Base-by-base conservation (phyloP, 2,329 filamentous ascomycete species). In the Stagonosporopsis cucurbitacearum region DNA sequence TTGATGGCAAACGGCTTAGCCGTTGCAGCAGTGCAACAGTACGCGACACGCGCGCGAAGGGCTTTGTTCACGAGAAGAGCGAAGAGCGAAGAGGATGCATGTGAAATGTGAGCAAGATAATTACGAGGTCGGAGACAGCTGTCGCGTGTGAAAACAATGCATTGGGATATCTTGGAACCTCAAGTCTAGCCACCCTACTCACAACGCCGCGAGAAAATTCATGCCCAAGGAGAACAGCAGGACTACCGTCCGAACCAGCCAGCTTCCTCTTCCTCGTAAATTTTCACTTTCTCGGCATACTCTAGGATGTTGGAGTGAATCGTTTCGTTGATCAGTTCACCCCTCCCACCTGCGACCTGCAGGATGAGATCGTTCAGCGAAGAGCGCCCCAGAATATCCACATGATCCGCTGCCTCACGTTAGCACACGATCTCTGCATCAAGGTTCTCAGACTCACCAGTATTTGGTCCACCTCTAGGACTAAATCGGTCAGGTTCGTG, bases 401-500 rank as follows among this genome's bases (percentile, higher is more conserved):
- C 95, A 71, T 99, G 95, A 71, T 99, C 95, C 13, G 92, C 93
- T 73, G 22, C 42, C 8, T 17, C 28, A 7, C 1, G 30, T 66
- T 48, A 65, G 63, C 28, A 43, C 17, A 25, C 15, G 12, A 15
- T 35, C 12, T 23, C 19, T 4, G 3, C n/a, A 9, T 20, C 19
- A 6, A 12, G 3, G 6, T 4, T 44, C 22, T 4, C 17, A 13
- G 13, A 71, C 73, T 56, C 75, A 84, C 81, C 84, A 32, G 86
- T 88, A 63, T 88, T 88, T 0, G 86, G 86, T 0, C 85, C 86
- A 37, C 86, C 86, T 4, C 95, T 82, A 0, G 95, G 92, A 66
- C 88, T 94, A 75, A 97, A 99, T 17, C 91, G 81, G 66, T 97
- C 94, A 1, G 95, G 95, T 70, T 98, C 93, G 71, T 99, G 95